phyloP scores from a whole-genome alignment of 2,329 filamentous ascomycete species.

The Xylaria sp. region DNA sequence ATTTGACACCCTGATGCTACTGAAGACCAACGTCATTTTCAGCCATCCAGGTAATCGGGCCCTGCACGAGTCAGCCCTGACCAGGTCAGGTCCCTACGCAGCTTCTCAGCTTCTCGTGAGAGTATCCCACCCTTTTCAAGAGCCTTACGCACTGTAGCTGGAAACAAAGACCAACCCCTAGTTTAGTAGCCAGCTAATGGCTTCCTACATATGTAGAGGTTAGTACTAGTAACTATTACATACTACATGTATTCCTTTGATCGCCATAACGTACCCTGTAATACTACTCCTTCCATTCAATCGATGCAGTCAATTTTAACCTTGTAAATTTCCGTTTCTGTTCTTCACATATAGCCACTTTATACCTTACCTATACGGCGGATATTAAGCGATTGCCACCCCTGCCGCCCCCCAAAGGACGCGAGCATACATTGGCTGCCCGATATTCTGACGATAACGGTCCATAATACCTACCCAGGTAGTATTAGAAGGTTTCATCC shows the following conservation, averaged over 20 bases:
- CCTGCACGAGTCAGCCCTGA: neutral
- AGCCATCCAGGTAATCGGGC: neutral
- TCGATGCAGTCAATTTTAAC: no score
- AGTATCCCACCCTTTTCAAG: neutral
- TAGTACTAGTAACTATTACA: no score
- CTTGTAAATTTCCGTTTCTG: neutral
- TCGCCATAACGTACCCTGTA: neutral
- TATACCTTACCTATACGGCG: no score
- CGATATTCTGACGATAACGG: neutral
- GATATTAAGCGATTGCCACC: neutral
- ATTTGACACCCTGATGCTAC: neutral
- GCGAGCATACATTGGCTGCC: neutral
- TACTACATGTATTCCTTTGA: neutral
- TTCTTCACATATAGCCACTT: slow-evolving; percentile 12
- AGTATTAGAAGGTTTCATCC: neutral
- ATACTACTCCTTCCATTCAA: neutral
- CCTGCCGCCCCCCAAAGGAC: neutral
- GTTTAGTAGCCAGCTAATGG: neutral
- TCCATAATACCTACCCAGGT: neutral
- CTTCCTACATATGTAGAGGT: no score
- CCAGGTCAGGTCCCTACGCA: neutral
- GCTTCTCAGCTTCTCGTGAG: neutral
- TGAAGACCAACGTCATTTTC: slow-evolving; percentile 12
- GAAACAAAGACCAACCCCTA: neutral
- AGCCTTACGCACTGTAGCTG: neutral